Evolutionary conservation across 129 eudicot genomes (phyloP), one percentile per base, ranked within the genome.

Genomic region (Ambrosia trifida): DNA sequence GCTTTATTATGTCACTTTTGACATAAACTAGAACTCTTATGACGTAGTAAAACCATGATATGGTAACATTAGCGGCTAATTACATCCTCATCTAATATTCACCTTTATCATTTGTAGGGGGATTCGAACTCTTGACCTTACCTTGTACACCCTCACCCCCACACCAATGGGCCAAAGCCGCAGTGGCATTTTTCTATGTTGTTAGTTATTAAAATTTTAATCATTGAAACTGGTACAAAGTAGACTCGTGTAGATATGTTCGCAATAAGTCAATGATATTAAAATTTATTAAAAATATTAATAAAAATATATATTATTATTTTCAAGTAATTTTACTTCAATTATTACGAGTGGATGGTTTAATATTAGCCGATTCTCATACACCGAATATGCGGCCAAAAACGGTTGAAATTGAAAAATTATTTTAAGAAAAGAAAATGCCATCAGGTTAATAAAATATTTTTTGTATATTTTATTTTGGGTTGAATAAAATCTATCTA

Each of bases 321-420:
- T 58, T 30, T 58, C 41, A 31, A 12, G 32, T 58, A 30, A 13
- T 31, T 30, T 4, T 30, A 31, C 14, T 30, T 30, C 64, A 30
- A 59, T 59, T 1, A 59, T 31, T 30, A 59, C 19, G 2, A 30
- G 19, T 59, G 64, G 64, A 18, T 31, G 64, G 20, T 59, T 30
- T 13, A 59, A 59, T 59, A 59, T 12, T 59, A 59, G 65, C 31
- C 65, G 43, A 59, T 59, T 59, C 64, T 58, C 14, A 58, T 36
- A 30, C 64, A 30, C 64, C 43, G n/a, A 28, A 38, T 13, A 31
- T 31, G 43, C 4, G 2, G 5, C 65, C 65, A 58, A 58, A 58
- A 58, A 58, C 4, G 3, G 19, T 31, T 31, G 43, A 31, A 59
- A 31, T 9, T 11, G 43, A 59, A 59, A 59, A 12, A 12, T 12